These are phyloP conservation scores for Baeospora myosura DNA, from an alignment of 1,284 basidiomycete genomes.

Conservation along the genomic window DNA sequence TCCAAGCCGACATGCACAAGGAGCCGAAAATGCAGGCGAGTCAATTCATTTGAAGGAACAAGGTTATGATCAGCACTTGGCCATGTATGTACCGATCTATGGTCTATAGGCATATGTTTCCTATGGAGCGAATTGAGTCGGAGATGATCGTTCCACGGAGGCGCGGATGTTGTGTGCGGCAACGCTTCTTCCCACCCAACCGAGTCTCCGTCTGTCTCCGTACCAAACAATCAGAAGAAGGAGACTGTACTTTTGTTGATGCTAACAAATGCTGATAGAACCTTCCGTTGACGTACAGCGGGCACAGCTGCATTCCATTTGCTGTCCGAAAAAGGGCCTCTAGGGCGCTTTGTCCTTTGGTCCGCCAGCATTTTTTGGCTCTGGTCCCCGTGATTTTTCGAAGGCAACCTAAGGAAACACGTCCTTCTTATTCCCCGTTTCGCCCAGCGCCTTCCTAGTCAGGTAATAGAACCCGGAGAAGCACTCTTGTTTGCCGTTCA, in stretches of 20 bases:
- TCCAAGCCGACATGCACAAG: constrained; percentile 37
- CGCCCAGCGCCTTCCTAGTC: constrained; percentile 33
- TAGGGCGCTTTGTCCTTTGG: constrained; percentile 4
- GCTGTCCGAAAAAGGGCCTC: not conserved
- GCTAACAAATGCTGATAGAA: constrained; percentile 15
- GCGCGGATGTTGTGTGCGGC: constrained; percentile 17
- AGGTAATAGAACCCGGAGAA: constrained; percentile 40
- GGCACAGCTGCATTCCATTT: constrained; percentile 15
- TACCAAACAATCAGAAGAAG: constrained; percentile 10
- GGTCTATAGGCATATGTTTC: not conserved
- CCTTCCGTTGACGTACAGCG: constrained; percentile 14
- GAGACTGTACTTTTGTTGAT: constrained; percentile 16
- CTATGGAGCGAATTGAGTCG: constrained; percentile 23
- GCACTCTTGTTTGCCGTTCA: constrained; percentile 31
- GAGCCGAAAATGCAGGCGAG: not conserved
- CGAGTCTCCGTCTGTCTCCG: constrained; percentile 3
- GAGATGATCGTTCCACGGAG: constrained; percentile 22
- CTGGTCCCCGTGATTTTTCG: constrained; percentile 33
- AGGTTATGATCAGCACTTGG: not conserved
- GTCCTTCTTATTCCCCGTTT: constrained; percentile 32
- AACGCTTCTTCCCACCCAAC: no score
- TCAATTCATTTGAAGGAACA: not conserved
- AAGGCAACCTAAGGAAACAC: constrained; percentile 28
- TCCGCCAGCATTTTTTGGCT: constrained; percentile 6
- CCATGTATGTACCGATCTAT: not conserved